Evolutionary conservation across 805 yeast species (phyloP), one percentile per base, ranked within the genome.

Genomic region (Lachancea thermotolerans): DNA sequence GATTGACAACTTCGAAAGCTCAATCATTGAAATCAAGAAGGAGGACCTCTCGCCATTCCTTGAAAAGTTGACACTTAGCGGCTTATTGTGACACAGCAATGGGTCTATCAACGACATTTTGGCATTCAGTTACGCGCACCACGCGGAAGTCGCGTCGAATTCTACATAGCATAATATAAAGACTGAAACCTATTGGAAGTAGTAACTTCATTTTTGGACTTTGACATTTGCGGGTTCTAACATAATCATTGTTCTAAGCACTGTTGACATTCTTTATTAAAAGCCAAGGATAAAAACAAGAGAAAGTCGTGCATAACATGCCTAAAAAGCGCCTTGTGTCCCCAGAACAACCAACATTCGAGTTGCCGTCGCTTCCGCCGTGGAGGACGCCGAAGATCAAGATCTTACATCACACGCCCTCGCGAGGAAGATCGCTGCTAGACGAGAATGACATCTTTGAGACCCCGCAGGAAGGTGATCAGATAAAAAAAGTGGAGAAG

Each of bases 1-100:
- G 56, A 85, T 93, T 50, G 98, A 93, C 62, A 88, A 95, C 58
- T 93, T 93, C 66, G 98, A 93, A 61, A 85, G 95, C 51, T 81
- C 97, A 2, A 86, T 93, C 17, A 88, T 93, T 37, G 97, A 93
- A 66, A 81, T 93, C 36, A 69, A 87, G 48, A 83, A 81, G 58
- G 96, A 90, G 40, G 99, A 93, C 61, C 69, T 93, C 50, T 72
- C 88, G 4, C 86, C 95, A 41, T 93, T 93, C 58, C 66, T 93
- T 49, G 98, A 93, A 60, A 78, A 79, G 47, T 68, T 91, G 49
- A 86, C 95, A 10, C 62, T 84, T 40, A 82, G 89, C 68, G 90
- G 90, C 2, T 60, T 77, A 39, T 65, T 75, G n/a, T 70, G 48
- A 50, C 36, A 2, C 11, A 28, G 6, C 10, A 31, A n/a, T 4